These are phyloP conservation scores for Amanita rimosa DNA, from an alignment of 768 basidiomycete species.

Conservation along the genomic window DNA sequence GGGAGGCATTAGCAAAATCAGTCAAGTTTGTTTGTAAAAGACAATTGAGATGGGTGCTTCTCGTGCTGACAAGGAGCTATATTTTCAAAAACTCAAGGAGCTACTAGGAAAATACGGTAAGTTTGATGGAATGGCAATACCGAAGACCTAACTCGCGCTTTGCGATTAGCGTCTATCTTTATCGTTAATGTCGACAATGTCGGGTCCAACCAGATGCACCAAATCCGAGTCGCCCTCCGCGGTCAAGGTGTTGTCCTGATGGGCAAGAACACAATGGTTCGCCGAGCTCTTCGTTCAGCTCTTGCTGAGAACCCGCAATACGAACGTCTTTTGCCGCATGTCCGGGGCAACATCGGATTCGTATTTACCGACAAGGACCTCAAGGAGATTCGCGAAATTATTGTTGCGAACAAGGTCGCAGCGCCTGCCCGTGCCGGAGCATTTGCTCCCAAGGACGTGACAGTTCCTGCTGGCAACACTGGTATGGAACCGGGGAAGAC, in stretches of 20 bases:
- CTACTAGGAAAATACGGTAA: conserved; percentile 82
- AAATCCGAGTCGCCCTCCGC: conserved; percentile 91
- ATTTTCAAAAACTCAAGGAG: conserved; percentile 91
- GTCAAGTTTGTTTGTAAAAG: conserved; percentile 14
- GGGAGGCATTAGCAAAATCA: conserved; percentile 63
- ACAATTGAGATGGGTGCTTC: conserved; percentile 75
- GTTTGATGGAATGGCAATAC: conserved; percentile 19
- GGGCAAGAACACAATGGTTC: conserved; percentile 99
- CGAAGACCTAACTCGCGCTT: conserved; percentile 7
- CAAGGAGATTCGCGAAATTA: conserved; percentile 89
- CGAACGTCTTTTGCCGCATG: conserved; percentile 91
- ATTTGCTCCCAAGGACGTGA: conserved; percentile 84
- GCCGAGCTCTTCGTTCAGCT: conserved; percentile 90
- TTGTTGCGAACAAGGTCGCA: conserved; percentile 94
- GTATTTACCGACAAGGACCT: conserved; percentile 92
- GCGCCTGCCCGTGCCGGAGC: conserved; percentile 99
- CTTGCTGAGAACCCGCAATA: conserved; percentile 85
- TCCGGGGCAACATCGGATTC: conserved; percentile 98
- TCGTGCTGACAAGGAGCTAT: conserved; percentile 81
- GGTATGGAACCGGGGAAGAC: conserved; percentile 99
- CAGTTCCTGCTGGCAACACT: conserved; percentile 92
- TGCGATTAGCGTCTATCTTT: conserved; percentile 87
- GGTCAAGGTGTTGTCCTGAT: conserved; percentile 95
- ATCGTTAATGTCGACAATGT: conserved; percentile 99
- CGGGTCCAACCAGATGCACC: conserved; percentile 99